These are phyloP conservation scores for Penicillium lividum DNA, from an alignment of 495 filamentous ascomycete species.

Conservation along the genomic window DNA sequence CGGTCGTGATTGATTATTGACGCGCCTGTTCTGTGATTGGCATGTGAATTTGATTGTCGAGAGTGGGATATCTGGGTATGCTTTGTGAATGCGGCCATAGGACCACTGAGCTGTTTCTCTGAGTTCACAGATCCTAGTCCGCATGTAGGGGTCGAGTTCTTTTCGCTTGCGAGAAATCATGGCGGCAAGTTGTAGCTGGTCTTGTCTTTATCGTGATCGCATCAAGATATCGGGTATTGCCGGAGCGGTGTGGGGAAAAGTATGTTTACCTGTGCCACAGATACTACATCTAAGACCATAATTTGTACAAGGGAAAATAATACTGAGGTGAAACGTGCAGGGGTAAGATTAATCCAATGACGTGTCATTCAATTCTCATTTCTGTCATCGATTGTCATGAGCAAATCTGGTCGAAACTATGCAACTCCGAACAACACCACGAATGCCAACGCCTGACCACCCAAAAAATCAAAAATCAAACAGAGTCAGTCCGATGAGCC, in stretches of 20 bases:
- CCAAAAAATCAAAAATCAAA: slow-evolving; percentile 15
- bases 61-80: slow-evolving; percentile 13
- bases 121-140: slow-evolving; percentile 14
- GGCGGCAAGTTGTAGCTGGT: background rate
- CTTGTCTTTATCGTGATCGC: background rate
- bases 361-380: slow-evolving; percentile 32
- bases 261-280: background rate
- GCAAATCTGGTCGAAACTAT: slow-evolving; percentile 26
- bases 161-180: slow-evolving; percentile 1
- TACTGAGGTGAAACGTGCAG: background rate
- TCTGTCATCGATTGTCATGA: slow-evolving; percentile 32
- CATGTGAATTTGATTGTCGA: slow-evolving; percentile 14
- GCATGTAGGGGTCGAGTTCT: slow-evolving; percentile 16
- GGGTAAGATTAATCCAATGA: slow-evolving; percentile 7
- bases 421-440: slow-evolving; percentile 36
- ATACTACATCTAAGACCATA: background rate
- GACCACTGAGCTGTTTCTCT: slow-evolving; percentile 13
- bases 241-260: background rate
- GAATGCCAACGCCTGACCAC: slow-evolving; percentile 39
- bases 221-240: background rate
- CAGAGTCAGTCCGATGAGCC: slow-evolving; percentile 11
- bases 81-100: slow-evolving; percentile 13
- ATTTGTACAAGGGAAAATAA: background rate
- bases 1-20: slow-evolving; percentile 8
- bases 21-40: background rate